Conservation (phyloP, 176 grass and related monocot species). For the Paspalum vaginatum region DNA sequence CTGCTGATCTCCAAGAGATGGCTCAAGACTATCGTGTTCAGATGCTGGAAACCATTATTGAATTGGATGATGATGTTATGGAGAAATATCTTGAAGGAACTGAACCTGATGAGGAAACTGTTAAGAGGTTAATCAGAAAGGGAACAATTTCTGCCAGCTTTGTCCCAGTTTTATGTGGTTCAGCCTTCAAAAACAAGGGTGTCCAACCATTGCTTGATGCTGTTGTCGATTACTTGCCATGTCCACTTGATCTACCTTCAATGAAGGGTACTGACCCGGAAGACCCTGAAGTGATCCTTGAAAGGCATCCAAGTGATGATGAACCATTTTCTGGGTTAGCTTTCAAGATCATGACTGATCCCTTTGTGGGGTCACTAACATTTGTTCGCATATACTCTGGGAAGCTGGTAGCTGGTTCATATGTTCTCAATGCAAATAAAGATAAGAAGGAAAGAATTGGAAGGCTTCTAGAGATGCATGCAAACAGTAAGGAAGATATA, state of each 20-base stretch:
- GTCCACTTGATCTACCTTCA: slow-evolving; percentile 79
- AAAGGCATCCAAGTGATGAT: slow-evolving; percentile 67
- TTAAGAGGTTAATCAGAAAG: slow-evolving; percentile 90
- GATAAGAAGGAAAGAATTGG: slow-evolving; percentile 96
- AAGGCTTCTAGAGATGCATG: slow-evolving; percentile 96
- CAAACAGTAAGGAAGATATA: slow-evolving; percentile 96
- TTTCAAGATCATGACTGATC: slow-evolving; percentile 99
- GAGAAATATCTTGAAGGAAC: slow-evolving; percentile 92
- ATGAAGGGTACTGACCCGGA: slow-evolving; percentile 93
- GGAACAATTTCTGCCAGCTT: slow-evolving; percentile 76
- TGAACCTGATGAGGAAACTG: slow-evolving; percentile 81
- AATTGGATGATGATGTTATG: slow-evolving; percentile 85
- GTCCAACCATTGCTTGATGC: slow-evolving; percentile 96
- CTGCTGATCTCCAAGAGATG: slow-evolving; percentile 73
- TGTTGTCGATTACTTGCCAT: slow-evolving; percentile 96
- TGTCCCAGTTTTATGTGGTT: slow-evolving; percentile 94
- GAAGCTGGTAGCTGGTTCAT: slow-evolving; percentile 79
- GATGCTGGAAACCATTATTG: slow-evolving; percentile 88
- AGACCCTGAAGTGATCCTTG: slow-evolving; percentile 66
- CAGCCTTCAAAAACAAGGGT: slow-evolving; percentile 98
- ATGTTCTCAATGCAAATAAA: slow-evolving; percentile 97
- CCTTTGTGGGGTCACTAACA: slow-evolving; percentile 93
- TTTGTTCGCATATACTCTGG: slow-evolving; percentile 97
- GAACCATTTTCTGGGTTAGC: slow-evolving; percentile 95
- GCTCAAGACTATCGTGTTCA: slow-evolving; percentile 76